Conservation (phyloP, 768 basidiomycete species). For the Pleurotus cornucopiae region DNA sequence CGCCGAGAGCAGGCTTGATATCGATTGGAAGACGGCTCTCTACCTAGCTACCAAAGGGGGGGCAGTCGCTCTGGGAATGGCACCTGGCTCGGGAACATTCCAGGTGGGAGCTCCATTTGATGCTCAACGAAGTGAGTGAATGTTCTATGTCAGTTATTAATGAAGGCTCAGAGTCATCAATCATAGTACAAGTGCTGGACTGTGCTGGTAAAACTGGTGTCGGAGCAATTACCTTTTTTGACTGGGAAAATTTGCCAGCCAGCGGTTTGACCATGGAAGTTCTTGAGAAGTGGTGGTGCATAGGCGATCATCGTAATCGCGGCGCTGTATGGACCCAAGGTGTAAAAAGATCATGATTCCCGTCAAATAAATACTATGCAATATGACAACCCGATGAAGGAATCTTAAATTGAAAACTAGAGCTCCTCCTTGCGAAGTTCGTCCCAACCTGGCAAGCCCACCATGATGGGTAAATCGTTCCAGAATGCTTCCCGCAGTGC, state of each 20-base stretch:
- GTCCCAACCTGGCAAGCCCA: slow-evolving; percentile 45
- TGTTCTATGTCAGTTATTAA: background rate
- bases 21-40: slow-evolving; percentile 80
- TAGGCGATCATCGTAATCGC: slow-evolving; percentile 70
- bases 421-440: slow-evolving; percentile 30
- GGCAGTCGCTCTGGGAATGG: slow-evolving; percentile 62
- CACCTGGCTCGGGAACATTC: slow-evolving; percentile 43
- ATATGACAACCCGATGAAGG: background rate
- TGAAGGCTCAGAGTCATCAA: too few relatives aligned
- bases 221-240: slow-evolving; percentile 73
- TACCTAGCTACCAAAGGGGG: slow-evolving; percentile 84
- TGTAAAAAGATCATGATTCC: background rate
- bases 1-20: slow-evolving; percentile 31
- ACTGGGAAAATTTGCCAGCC: slow-evolving; percentile 22
- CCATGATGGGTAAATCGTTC: slow-evolving; percentile 41
- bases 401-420: background rate
- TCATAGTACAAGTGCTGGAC: too few relatives aligned
- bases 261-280: slow-evolving; percentile 38
- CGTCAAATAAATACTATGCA: background rate
- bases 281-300: slow-evolving; percentile 90
- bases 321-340: slow-evolving; percentile 77
- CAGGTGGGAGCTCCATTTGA: slow-evolving; percentile 64
- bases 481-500: slow-evolving; percentile 36
- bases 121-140: slow-evolving; percentile 66
- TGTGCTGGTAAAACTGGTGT: slow-evolving; percentile 29